Evolutionary conservation across 2,329 filamentous ascomycete species (phyloP).

Genomic region (Clarireedia homoeocarpa): DNA sequence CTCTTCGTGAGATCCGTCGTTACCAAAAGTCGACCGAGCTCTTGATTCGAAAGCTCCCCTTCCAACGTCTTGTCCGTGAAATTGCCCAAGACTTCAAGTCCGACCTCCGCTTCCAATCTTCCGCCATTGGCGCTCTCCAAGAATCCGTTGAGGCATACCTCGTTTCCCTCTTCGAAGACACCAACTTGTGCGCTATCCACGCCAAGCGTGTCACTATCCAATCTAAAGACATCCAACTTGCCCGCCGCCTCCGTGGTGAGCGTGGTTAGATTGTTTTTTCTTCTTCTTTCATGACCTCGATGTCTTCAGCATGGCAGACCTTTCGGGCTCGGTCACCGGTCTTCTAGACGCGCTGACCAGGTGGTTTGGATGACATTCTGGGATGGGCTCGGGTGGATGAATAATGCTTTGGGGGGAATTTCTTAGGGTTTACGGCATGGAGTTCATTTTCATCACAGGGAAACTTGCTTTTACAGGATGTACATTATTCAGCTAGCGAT

Average conservation of each 20-base stretch:
- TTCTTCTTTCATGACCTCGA: slow-evolving; percentile 8
- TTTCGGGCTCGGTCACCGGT: slow-evolving; percentile 9
- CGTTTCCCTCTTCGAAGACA: slow-evolving; percentile 96
- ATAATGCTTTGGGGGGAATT: slow-evolving; percentile 24
- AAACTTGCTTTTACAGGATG: slow-evolving; percentile 16
- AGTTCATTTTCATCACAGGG: slow-evolving; percentile 19
- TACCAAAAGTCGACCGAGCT: slow-evolving; percentile 98
- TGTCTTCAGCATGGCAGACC: slow-evolving; percentile 13
- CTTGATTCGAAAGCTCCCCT: slow-evolving; percentile 92
- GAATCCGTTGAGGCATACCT: slow-evolving; percentile 99
- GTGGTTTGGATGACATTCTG: slow-evolving; percentile 3
- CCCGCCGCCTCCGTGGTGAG: slow-evolving; percentile 89
- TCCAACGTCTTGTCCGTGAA: slow-evolving; percentile 95
- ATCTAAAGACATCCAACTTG: slow-evolving; percentile 77
- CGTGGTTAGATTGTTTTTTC: slow-evolving; percentile 56
- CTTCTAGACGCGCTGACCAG: slow-evolving; percentile 2
- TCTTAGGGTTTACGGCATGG: slow-evolving; percentile 20
- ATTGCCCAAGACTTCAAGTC: slow-evolving; percentile 95
- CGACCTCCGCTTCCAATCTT: slow-evolving; percentile 95
- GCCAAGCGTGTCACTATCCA: slow-evolving; percentile 99
- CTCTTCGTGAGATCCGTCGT: slow-evolving; percentile 95
- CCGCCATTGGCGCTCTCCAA: slow-evolving; percentile 93
- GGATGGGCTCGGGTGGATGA: slow-evolving; percentile 14
- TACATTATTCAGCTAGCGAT: slow-evolving; percentile 27
- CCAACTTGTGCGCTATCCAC: slow-evolving; percentile 97